Evolutionary conservation across 495 filamentous ascomycete species (phyloP), one percentile per base, ranked within the genome.

Genomic region (Hapsidospora chrysogenum): DNA sequence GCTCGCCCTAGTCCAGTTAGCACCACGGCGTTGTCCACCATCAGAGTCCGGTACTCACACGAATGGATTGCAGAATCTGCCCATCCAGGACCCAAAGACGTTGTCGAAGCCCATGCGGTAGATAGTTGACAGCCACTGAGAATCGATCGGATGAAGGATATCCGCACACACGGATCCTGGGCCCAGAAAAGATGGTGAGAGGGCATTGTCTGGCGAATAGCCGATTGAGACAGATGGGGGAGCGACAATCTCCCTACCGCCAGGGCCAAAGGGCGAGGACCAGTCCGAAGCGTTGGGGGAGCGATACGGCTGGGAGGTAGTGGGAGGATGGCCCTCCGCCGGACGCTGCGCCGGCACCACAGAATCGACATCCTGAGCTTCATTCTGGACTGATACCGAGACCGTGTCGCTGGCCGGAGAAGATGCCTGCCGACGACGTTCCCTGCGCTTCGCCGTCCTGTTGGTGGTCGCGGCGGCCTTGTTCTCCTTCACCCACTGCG

Each of bases 71-170:
- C 31, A 18, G 19, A 18, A 33, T 1, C 31, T 6, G 15, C 31
- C 31, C 31, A 33, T 33, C 31, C 31, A 33, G 13, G 31, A 33
- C 4, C 31, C 31, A n/a, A 33, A 33, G 1, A 33, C 31, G 17
- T 13, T 17, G 3, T 33, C 31, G 9, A 33, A 33, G 9, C 19
- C 19, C n/a, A 13, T 16, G 13, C 18, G 7, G 19, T 33, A 33
- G 9, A 33, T 0, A 21, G 31, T 21, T 17, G 17, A 19, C 5
- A 33, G 31, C 31, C 31, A 33, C 13, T 33, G 16, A 17, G 4
- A 33, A 8, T 2, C 23, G 23, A 26, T 6, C 23, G 23, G 6
- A 11, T 11, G 6, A 11, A 26, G 6, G 11, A 26, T 26, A 6
- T 26, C 23, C 23, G 23, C 6, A 11, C 11, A 6, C 6, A 26